Evolutionary conservation across 345 rosid genomes (phyloP), one percentile per base, ranked within the genome.

Genomic region (Heritiera fomes): DNA sequence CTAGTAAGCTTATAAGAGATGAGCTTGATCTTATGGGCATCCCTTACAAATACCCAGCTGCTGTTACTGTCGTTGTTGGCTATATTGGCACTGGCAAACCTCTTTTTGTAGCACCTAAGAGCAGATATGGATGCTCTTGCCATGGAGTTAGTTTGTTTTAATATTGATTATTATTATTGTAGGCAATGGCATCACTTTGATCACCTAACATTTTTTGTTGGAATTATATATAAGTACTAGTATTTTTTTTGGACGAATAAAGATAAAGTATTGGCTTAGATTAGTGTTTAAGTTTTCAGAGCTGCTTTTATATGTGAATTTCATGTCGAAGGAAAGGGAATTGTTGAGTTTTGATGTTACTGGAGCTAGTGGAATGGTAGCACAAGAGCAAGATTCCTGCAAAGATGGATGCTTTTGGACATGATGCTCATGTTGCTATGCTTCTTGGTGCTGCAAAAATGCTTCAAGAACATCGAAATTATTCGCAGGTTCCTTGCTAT

Each of bases 331-430:
- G 28, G 14, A 17, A 52, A 67, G 9, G 34, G 8, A 40, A 60
- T 73, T 18, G 45, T 38, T 15, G 61, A 5, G 61, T 6, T 60
- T 72, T 82, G 43, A 7, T 77, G 18, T 55, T 82, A 28, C 78
- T 88, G 91, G 93, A 90, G 68, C 71, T 20, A 11, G 88, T 85
- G 34, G 91, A 88, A 32, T 88, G 91, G 93, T 86, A 86, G 84
- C 86, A 87, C 75, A 87, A 86, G 83, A 90, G 91, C 75, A 90
- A 87, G 73, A 28, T 80, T 62, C 73, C 82, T 53, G 93, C 90
- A 23, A 87, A 88, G 80, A 90, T 88, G 93, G 90, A 90, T 41
- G 90, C 89, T 71, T 88, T 91, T 77, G 93, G 93, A 53, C 93
- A 90, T 52, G 91, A 90, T 64, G 93, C 86, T 12, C 93, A 90